Conservation (phyloP, 495 filamentous ascomycete species). For the Margaritispora aquatica region DNA sequence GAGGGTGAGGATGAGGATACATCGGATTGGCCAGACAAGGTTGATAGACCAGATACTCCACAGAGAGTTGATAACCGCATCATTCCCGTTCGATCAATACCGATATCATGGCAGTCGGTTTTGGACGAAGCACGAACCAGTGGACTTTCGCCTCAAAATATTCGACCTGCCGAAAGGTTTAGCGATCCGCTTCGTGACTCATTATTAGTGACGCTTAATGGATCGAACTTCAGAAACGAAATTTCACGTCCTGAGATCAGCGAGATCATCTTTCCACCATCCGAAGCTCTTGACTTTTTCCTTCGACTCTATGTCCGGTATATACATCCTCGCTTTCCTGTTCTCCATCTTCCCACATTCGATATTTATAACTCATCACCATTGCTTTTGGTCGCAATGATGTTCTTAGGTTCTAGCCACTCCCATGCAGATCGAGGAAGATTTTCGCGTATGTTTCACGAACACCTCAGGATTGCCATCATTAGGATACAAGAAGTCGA, state of each 20-base stretch:
- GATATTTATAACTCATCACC: conserved; percentile 16
- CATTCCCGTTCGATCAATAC: conserved; percentile 12
- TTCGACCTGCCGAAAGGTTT: conserved; percentile 11
- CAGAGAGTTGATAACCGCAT: conserved; percentile 3
- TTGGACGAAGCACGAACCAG: conserved; percentile 14
- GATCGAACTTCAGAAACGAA: conserved; percentile 10
- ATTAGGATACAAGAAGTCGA: conserved; percentile 16
- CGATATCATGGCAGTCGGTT: conserved; percentile 17
- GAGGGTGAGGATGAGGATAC: conserved; percentile 21
- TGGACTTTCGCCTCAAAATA: conserved; percentile 8
- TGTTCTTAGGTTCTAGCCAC: conserved; percentile 24
- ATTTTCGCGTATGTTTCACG: conserved; percentile 22
- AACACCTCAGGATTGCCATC: conserved; percentile 18
- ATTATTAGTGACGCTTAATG: conserved; percentile 12
- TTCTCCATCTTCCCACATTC: conserved; percentile 26
- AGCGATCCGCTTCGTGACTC: conserved; percentile 1
- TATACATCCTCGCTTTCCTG: conserved; percentile 25
- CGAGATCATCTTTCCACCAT: conserved; percentile 14
- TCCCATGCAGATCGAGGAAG: conserved; percentile 16
- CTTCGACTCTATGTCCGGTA: conserved; percentile 23
- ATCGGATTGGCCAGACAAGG: conserved; percentile 21
- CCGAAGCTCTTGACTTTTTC: conserved; percentile 21
- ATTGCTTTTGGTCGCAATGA: conserved; percentile 24
- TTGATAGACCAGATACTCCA: not conserved
- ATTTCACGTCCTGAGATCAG: conserved; percentile 15